phyloP scores from a whole-genome alignment of 164 flowering plant species.

The Houttuynia cordata region DNA sequence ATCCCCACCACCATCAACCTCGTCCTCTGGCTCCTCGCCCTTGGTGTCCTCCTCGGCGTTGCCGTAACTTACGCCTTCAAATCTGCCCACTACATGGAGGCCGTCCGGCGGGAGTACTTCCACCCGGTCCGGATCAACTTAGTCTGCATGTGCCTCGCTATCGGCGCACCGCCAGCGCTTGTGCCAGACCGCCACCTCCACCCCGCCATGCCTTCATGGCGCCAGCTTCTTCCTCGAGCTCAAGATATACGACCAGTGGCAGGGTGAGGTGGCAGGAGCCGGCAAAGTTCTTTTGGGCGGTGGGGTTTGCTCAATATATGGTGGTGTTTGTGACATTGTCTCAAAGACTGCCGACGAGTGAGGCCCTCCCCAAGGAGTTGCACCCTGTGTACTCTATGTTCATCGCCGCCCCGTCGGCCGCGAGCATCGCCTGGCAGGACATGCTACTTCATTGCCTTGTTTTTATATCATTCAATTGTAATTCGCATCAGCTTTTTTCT shows the following conservation, averaged over 20 bases:
- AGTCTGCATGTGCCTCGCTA: slow-evolving; percentile 82
- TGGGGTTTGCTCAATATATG: slow-evolving; percentile 87
- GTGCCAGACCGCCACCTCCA: slow-evolving; percentile 23
- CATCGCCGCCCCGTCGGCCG: slow-evolving; percentile 90
- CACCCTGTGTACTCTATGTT: slow-evolving; percentile 98
- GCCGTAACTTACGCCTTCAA: slow-evolving; percentile 58
- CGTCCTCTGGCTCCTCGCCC: slow-evolving; percentile 58
- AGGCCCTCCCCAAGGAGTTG: slow-evolving; percentile 83
- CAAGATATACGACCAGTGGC: slow-evolving; percentile 96
- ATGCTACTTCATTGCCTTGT: slow-evolving; percentile 84
- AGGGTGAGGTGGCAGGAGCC: slow-evolving; percentile 83
- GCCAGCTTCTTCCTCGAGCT: slow-evolving; percentile 73
- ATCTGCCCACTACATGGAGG: slow-evolving; percentile 78
- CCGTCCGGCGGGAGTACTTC: slow-evolving; percentile 78
- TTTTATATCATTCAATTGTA: slow-evolving; percentile 63
- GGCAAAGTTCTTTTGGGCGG: slow-evolving; percentile 89
- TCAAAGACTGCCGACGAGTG: slow-evolving; percentile 87
- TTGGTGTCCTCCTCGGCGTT: slow-evolving; percentile 39
- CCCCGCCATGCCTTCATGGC: slow-evolving; percentile 65
- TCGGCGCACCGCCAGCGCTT: slow-evolving; percentile 48
- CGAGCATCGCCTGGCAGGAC: slow-evolving; percentile 93
- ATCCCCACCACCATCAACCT: slow-evolving; percentile 56
- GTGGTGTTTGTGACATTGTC: slow-evolving; percentile 88
- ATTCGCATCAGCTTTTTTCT: slow-evolving; percentile 81
- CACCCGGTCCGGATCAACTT: slow-evolving; percentile 91